Evolutionary conservation across 192 early-diverging fungal genomes (phyloP).

Genomic region (Entophlyctis helioformis): DNA sequence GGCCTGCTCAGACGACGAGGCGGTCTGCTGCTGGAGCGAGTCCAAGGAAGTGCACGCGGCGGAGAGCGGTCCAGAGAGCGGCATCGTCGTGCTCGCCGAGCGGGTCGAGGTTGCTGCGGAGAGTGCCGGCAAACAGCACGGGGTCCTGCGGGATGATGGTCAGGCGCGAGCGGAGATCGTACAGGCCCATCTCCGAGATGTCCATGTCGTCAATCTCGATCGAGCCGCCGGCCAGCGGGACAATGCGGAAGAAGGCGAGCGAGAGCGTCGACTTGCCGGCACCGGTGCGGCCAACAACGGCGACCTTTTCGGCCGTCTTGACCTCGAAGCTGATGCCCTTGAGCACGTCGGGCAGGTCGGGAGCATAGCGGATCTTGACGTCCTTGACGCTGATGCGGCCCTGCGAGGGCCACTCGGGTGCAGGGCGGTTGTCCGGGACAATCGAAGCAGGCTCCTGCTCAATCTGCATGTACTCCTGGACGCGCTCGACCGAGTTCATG

Average conservation of each 20-base stretch:
- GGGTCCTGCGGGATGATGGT: conserved; percentile 49
- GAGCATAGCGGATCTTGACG: conserved; percentile 61
- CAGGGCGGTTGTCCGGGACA: conserved; percentile 29
- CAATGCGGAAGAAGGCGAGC: conserved; percentile 60
- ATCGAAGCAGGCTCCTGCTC: conserved; percentile 66
- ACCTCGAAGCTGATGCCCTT: conserved; percentile 56
- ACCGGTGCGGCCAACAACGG: conserved; percentile 48
- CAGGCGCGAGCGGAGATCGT: conserved; percentile 39
- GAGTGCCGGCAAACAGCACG: conserved; percentile 49
- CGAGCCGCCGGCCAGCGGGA: conserved; percentile 38
- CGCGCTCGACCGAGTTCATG: conserved; percentile 67
- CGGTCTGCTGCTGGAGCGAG: conserved; percentile 12
- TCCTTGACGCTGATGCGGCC: conserved; percentile 57
- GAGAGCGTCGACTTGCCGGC: conserved; percentile 67
- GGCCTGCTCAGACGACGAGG: too few species aligned
- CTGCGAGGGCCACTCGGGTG: conserved; percentile 39
- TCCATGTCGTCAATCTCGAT: conserved; percentile 66
- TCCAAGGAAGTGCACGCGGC: conserved; percentile 57
- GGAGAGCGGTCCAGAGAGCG: conserved; percentile 62
- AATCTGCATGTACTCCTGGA: conserved; percentile 68
- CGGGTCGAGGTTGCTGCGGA: conserved; percentile 74
- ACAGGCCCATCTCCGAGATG: conserved; percentile 45
- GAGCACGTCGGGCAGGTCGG: conserved; percentile 54
- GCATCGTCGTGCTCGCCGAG: conserved; percentile 53
- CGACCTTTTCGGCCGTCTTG: conserved; percentile 54